Conservation (phyloP, 2,329 filamentous ascomycete species). For the Colletotrichum sp. region DNA sequence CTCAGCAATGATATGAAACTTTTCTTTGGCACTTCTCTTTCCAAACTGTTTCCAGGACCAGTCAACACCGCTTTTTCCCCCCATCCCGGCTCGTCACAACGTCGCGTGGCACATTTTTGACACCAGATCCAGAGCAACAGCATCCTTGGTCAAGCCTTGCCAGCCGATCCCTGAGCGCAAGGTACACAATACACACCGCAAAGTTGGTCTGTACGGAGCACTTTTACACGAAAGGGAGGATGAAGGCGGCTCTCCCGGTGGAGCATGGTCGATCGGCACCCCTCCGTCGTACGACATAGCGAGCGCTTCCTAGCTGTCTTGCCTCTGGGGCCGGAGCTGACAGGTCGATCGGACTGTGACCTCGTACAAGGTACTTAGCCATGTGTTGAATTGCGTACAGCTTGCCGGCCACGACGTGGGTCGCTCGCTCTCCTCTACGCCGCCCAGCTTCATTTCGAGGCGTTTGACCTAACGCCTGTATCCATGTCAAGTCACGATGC, state of each 20-base stretch:
- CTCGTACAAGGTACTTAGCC: background rate
- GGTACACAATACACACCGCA: background rate
- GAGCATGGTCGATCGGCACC: conserved; percentile 9
- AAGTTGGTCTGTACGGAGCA: background rate
- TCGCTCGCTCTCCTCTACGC: background rate
- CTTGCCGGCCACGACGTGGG: background rate
- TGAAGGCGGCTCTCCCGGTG: background rate
- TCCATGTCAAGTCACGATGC: background rate
- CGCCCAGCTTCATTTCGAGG: background rate
- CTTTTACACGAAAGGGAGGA: background rate
- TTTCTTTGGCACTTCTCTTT: background rate
- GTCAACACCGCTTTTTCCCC: conserved; percentile 4
- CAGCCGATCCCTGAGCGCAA: background rate
- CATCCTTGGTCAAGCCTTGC: background rate
- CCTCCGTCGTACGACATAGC: conserved; percentile 7
- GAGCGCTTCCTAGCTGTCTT: background rate
- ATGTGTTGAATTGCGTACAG: background rate
- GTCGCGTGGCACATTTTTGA: conserved; percentile 1
- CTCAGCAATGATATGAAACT: background rate
- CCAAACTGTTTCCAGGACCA: background rate
- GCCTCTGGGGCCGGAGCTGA: background rate
- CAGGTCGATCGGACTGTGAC: background rate
- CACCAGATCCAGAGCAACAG: background rate
- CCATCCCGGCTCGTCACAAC: background rate
- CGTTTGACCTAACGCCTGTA: background rate